phyloP scores from a whole-genome alignment of 2,329 filamentous ascomycete genomes.

The Cytospora leucostoma region DNA sequence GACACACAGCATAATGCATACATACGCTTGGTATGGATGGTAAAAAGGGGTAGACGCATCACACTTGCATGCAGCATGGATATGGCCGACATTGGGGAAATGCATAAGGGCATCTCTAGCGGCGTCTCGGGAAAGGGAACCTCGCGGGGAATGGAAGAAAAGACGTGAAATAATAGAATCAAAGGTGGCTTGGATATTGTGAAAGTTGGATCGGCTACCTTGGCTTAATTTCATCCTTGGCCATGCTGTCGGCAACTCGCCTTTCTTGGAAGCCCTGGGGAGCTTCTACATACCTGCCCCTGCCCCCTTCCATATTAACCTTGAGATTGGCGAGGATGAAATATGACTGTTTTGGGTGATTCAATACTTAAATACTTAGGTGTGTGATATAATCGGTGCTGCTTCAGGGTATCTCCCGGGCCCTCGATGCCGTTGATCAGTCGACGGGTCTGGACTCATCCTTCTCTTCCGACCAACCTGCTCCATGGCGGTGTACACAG shows the following conservation, averaged over 20 bases:
- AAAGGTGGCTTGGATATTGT: neutral
- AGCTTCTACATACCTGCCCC: neutral
- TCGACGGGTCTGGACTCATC: neutral
- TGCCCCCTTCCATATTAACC: neutral
- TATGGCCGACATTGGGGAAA: neutral
- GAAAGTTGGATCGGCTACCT: no score
- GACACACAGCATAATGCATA: constrained; percentile 26
- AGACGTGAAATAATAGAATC: constrained; percentile 11
- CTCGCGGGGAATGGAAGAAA: constrained; percentile 22
- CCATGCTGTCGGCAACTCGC: neutral
- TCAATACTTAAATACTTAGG: neutral
- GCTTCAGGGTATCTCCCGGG: neutral
- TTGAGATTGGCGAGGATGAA: neutral
- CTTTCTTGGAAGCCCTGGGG: neutral
- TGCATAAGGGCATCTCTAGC: constrained; percentile 3
- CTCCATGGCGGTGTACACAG: constrained; percentile 4
- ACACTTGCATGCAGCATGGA: constrained; percentile 15
- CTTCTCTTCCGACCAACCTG: neutral
- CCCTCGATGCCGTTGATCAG: neutral
- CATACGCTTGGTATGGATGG: constrained; percentile 11
- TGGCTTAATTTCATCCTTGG: neutral
- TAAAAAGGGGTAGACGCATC: constrained; percentile 19
- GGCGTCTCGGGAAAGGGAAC: constrained; percentile 18
- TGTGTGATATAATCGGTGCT: neutral
- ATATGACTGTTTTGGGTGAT: neutral